Evolutionary conservation across 805 yeast species (phyloP).

Genomic region (Wickerhamiella shivajii): DNA sequence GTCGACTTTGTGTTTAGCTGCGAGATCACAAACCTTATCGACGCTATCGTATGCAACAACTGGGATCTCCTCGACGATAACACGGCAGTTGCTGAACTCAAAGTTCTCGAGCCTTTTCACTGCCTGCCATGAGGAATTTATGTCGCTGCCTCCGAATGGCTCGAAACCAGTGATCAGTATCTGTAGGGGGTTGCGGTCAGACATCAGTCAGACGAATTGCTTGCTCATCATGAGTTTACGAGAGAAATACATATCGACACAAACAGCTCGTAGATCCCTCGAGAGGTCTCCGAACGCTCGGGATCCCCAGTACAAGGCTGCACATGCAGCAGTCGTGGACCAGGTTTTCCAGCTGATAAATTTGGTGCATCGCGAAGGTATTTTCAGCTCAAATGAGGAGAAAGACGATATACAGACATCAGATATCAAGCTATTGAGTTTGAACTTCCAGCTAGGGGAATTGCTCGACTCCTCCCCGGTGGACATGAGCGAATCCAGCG

Average conservation of each 20-base stretch:
- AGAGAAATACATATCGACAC: not conserved
- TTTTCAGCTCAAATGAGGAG: conserved; percentile 61
- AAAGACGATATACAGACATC: conserved; percentile 53
- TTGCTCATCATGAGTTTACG: not conserved
- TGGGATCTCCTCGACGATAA: conserved; percentile 10
- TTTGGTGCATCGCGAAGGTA: conserved; percentile 31
- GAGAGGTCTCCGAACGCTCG: not conserved
- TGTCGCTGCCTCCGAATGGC: conserved; percentile 12
- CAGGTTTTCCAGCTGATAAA: not conserved
- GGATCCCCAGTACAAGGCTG: not conserved
- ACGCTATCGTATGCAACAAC: conserved; percentile 11
- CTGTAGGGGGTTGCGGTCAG: conserved; percentile 7
- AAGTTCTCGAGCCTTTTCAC: conserved; percentile 6
- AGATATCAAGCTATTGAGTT: conserved; percentile 43
- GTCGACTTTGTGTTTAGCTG: conserved; percentile 10
- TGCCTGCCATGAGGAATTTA: conserved; percentile 15
- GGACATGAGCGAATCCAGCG: conserved; percentile 9
- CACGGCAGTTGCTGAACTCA: not conserved
- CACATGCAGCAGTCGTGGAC: not conserved
- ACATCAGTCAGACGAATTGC: not conserved
- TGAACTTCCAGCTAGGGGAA: conserved; percentile 45
- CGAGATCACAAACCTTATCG: conserved; percentile 4
- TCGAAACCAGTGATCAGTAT: conserved; percentile 14
- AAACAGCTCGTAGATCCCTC: no score
- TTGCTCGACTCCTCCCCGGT: conserved; percentile 22